These are phyloP conservation scores for Effrenium voratum DNA, from an alignment of 73 alveolate genomes.

Conservation along the genomic window DNA sequence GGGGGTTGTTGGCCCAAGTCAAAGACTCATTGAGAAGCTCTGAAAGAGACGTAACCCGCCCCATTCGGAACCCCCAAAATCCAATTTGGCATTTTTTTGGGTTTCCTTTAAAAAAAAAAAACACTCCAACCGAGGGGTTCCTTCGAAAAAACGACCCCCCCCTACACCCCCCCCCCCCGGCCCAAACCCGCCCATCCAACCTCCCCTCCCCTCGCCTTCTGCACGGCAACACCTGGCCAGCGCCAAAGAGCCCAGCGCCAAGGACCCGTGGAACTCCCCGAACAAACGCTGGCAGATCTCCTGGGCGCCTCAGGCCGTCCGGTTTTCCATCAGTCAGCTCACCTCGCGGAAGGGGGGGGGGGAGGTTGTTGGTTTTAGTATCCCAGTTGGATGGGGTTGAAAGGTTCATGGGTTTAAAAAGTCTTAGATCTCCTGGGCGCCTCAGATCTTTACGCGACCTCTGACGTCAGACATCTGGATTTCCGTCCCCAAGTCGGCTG, in stretches of 20 bases:
- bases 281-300: conserved; percentile 53
- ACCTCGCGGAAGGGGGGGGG: too few species aligned
- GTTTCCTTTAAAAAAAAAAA: neutral
- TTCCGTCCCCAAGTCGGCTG: too few species aligned
- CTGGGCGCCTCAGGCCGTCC: conserved; percentile 48
- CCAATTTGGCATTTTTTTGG: neutral
- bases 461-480: too few species aligned
- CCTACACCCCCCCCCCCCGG: neutral
- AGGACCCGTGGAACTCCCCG: conserved; percentile 46
- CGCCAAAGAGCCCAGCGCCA: conserved; percentile 66
- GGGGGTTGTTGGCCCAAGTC: too few species aligned
- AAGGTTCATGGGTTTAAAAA: too few species aligned
- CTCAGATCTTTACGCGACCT: too few species aligned
- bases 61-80: neutral
- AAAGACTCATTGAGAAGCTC: neutral
- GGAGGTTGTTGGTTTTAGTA: too few species aligned
- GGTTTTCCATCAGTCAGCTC: too few species aligned
- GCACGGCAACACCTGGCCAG: conserved; percentile 96
- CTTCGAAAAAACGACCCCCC: neutral
- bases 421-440: too few species aligned
- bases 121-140: neutral
- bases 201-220: neutral
- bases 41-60: neutral
- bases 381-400: too few species aligned
- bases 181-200: neutral